Evolutionary conservation across 768 basidiomycete genomes (phyloP), one percentile per base, ranked within the genome.

Genomic region (Mycena sanguinolenta): DNA sequence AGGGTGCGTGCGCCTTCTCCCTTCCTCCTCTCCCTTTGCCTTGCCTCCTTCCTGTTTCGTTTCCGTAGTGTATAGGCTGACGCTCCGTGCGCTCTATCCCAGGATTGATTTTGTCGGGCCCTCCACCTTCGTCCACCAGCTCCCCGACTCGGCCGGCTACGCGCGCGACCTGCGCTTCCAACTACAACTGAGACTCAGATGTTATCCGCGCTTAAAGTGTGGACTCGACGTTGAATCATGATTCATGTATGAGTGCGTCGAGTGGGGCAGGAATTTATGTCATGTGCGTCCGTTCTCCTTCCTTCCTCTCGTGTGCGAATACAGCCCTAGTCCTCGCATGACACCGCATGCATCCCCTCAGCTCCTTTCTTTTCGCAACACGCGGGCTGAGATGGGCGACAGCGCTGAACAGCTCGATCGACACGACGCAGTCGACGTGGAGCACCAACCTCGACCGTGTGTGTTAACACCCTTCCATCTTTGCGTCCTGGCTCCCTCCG

Each of bases 261-360:
- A 85, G 84, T 70, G 74, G 75, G 27, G 91, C 91, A 3, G 87
- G 88, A 30, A 92, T 92, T 12, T 46, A 46, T n/a, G 5, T n/a
- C 19, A 46, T 46, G 44, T 46, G 44, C 44, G 21, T 21, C 21
- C 4, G 19, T 46, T 7, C 44, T 10, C 10, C 19, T 46, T n/a
- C 19, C 16, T 3, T 55, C 2, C 32, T 55, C 39, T 14, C 8
- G 52, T 53, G 14, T 6, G 14, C 30, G n/a, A 7, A 12, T 17
- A 23, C 32, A 97, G 96, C 72, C 89, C 97, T 66, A 96, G 97
- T 78, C 89, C 97, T 66, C 96, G 97, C 78, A 85, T 98, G 59
- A 86, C 95, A 3, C 83, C 95, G 17, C 96, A 21, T 46, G 19
- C 19, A 17, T 44, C 14, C 16, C 17, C 42, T 14, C 42, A 1